These are phyloP conservation scores for Lindgomyces ingoldianus DNA, from an alignment of 495 filamentous ascomycete genomes.

Conservation along the genomic window DNA sequence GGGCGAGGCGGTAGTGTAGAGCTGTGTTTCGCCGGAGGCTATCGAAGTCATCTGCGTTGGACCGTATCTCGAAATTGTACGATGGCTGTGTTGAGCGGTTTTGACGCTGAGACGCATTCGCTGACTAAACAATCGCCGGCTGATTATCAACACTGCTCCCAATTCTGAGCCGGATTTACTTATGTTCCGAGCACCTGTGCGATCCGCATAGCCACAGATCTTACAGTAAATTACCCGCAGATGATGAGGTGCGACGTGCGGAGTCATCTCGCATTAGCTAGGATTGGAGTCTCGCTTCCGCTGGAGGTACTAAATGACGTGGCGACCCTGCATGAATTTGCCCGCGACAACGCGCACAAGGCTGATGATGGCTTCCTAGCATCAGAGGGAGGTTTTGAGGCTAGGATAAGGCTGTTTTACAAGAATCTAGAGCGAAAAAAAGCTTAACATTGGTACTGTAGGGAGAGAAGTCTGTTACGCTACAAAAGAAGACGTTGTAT, in stretches of 20 bases:
- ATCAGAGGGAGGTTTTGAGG: background rate
- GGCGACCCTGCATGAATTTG: background rate
- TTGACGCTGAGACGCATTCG: too few species aligned
- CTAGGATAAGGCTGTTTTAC: background rate
- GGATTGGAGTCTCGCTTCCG: slow-evolving; percentile 2
- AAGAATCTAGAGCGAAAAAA: background rate
- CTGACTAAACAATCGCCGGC: slow-evolving; percentile 2
- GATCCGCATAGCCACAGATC: background rate
- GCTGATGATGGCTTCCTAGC: background rate
- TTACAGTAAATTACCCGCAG: background rate
- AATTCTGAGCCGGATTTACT: slow-evolving; percentile 3
- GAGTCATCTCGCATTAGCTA: background rate
- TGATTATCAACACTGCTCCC: background rate
- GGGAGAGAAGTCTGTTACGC: background rate
- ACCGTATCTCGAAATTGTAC: background rate
- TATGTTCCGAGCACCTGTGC: background rate
- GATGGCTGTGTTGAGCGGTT: background rate
- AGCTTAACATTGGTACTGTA: background rate
- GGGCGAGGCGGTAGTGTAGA: background rate
- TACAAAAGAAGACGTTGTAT: too few species aligned
- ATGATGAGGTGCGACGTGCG: background rate
- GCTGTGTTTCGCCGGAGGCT: background rate
- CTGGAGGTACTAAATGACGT: slow-evolving; percentile 1
- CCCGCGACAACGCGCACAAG: background rate
- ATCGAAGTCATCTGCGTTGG: slow-evolving; percentile 6